These are phyloP conservation scores for Globisporangium lucens DNA, from an alignment of 352 stramenopile genomes.

Conservation along the genomic window DNA sequence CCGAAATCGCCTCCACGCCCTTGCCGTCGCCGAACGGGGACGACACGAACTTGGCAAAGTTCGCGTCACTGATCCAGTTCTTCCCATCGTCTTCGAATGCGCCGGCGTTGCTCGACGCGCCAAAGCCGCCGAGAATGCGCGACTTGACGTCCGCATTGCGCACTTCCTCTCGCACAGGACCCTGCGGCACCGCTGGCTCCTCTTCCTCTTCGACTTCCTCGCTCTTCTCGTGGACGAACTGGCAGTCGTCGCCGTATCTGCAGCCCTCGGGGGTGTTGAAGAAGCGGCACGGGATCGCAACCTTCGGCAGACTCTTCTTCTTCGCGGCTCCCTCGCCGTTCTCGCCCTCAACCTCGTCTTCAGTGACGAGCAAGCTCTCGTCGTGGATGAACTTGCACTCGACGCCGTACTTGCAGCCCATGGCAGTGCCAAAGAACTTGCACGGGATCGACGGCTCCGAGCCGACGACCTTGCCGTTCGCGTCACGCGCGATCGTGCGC, in stretches of 20 bases:
- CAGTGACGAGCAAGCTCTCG: slow-evolving; percentile 23
- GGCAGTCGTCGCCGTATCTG: slow-evolving; percentile 67
- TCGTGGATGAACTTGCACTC: slow-evolving; percentile 84
- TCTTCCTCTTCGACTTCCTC: slow-evolving; percentile 25
- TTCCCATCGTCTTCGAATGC: slow-evolving; percentile 82
- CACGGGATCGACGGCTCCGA: slow-evolving; percentile 52
- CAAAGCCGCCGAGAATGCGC: slow-evolving; percentile 82
- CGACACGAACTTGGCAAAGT: slow-evolving; percentile 53
- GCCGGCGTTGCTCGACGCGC: slow-evolving; percentile 71
- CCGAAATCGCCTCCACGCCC: slow-evolving; percentile 52
- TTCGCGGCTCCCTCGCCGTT: background rate
- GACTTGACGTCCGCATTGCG: slow-evolving; percentile 83
- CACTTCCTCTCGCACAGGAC: slow-evolving; percentile 49
- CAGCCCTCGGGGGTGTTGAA: slow-evolving; percentile 76
- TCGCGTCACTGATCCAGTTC: slow-evolving; percentile 81
- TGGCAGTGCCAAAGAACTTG: slow-evolving; percentile 77
- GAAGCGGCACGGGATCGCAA: slow-evolving; percentile 71
- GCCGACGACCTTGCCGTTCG: slow-evolving; percentile 66
- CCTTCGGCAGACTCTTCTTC: slow-evolving; percentile 39
- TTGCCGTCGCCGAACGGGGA: slow-evolving; percentile 80
- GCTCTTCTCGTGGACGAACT: slow-evolving; percentile 60
- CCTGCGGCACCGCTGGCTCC: slow-evolving; percentile 20
- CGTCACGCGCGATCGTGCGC: slow-evolving; percentile 59
- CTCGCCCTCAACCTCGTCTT: slow-evolving; percentile 18
- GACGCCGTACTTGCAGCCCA: slow-evolving; percentile 79